Evolutionary conservation across 2,329 filamentous ascomycete species (phyloP), one percentile per base, ranked within the genome.

Genomic region (Neurospora sp.): DNA sequence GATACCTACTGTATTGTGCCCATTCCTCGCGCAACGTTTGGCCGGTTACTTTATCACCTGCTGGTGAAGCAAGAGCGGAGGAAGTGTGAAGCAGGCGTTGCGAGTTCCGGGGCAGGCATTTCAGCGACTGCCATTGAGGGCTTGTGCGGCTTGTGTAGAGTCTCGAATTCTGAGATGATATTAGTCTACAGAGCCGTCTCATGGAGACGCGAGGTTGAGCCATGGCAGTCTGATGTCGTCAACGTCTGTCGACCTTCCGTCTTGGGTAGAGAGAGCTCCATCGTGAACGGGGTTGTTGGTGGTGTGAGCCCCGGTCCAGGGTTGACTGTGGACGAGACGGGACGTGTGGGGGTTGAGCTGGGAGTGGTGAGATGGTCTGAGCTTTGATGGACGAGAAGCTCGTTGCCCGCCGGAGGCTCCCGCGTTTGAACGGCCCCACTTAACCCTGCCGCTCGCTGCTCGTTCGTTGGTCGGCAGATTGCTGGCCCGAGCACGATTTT

Each of bases 1-100:
- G 38, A 39, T 80, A 80, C 71, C 81, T 79, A 73, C 84, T 84
- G 72, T 82, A 85, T 4, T 79, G 78, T 33, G 82, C 77, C 73
- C 84, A 76, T 52, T 77, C 75, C 15, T 75, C 72, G 1, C 74
- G 73, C n/a, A 75, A 67, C 33, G 71, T 67, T 36, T 71, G 69
- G 2, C 70, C 73, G 10, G 68, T 15, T 28, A 23, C 13, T 36
- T 66, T 67, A 17, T 52, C 33, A 39, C 2, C 5, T 7, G 28
- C 4, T 28, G 39, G 28, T 19, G 66, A 36, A 66, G 72, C 52
- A 69, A 62, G 52, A 62, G 52, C 15, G 17, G 52, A 7, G 52
- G 58, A 43, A 40, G n/a, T 68, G 11, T 72, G 43, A 68, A 43
- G 70, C 66, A 71, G 67, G 66, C 68, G 70, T 15, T 36, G 69